Conservation (phyloP, 495 filamentous ascomycete genomes). For the Aspergillus indologenus region DNA sequence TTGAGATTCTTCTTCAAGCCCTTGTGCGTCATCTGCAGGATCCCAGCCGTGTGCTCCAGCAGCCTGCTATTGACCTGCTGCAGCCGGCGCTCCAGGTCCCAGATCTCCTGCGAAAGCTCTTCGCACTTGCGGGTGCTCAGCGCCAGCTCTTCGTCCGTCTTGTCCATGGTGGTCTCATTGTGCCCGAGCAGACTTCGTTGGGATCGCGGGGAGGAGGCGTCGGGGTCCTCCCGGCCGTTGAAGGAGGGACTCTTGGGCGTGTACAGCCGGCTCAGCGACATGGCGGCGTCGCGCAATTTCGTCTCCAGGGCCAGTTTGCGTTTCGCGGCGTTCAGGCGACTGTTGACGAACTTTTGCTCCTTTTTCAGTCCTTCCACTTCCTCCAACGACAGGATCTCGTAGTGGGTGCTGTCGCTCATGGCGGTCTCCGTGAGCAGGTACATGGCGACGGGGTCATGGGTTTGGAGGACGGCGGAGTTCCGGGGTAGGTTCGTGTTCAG, state of each 20-base stretch:
- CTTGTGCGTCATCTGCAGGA: constrained; percentile 84
- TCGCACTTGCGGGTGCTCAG: constrained; percentile 79
- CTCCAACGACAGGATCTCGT: constrained; percentile 81
- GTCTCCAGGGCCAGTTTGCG: constrained; percentile 85
- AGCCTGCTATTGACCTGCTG: constrained; percentile 69
- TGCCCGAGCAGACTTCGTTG: constrained; percentile 52
- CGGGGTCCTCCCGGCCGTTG: constrained; percentile 33
- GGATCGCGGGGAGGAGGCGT: constrained; percentile 25
- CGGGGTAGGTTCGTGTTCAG: constrained; percentile 33
- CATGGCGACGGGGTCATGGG: constrained; percentile 60
- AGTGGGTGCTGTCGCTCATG: constrained; percentile 77
- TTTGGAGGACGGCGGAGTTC: constrained; percentile 44
- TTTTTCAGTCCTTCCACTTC: constrained; percentile 91
- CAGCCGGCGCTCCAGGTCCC: constrained; percentile 66
- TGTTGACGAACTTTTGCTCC: constrained; percentile 63
- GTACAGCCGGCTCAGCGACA: constrained; percentile 77
- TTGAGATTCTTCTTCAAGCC: constrained; percentile 49
- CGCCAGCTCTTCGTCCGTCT: constrained; percentile 71
- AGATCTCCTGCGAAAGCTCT: constrained; percentile 76
- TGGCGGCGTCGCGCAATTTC: constrained; percentile 89
- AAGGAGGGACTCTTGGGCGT: constrained; percentile 46
- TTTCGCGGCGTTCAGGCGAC: constrained; percentile 73
- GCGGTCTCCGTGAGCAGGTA: constrained; percentile 94
- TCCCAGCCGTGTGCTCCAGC: constrained; percentile 87
- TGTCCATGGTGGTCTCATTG: constrained; percentile 34